phyloP scores from a whole-genome alignment of 805 yeast genomes.

The Torulaspora indica region DNA sequence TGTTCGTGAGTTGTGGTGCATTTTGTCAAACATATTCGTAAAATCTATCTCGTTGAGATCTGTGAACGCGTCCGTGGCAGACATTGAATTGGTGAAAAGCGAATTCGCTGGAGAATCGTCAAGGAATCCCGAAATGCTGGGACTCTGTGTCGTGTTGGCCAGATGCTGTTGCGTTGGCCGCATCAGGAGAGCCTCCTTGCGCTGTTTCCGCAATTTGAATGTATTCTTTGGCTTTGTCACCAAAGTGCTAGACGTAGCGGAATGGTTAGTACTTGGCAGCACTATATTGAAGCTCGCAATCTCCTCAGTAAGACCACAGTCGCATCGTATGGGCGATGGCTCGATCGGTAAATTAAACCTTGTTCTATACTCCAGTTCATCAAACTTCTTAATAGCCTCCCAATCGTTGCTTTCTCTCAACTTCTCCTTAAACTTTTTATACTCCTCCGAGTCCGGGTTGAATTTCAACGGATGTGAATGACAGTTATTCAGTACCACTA shows the following conservation, averaged over 20 bases:
- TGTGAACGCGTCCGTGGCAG: conserved; percentile 8
- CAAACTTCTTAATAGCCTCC: conserved; percentile 35
- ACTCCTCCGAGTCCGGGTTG: conserved; percentile 35
- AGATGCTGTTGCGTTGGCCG: conserved; percentile 20
- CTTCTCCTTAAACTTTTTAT: conserved; percentile 33
- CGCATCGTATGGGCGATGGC: conserved; percentile 34
- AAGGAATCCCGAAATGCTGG: conserved; percentile 10
- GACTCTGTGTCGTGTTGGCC: conserved; percentile 12
- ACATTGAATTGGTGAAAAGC: conserved; percentile 4
- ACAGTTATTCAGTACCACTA: conserved; percentile 54
- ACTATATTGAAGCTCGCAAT: conserved; percentile 35
- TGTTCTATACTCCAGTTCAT: conserved; percentile 36
- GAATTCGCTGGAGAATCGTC: conserved; percentile 6
- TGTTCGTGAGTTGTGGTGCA: conserved; percentile 15
- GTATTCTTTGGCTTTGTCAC: conserved; percentile 18
- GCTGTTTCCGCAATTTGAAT: conserved; percentile 11
- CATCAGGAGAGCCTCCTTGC: conserved; percentile 18
- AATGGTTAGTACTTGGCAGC: conserved; percentile 28
- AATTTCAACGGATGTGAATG: conserved; percentile 52
- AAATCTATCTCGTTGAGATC: conserved; percentile 36
- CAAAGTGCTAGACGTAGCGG: conserved; percentile 1
- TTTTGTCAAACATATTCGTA: conserved; percentile 32
- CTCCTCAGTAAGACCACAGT: conserved; percentile 38
- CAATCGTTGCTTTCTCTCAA: conserved; percentile 29
- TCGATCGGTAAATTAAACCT: conserved; percentile 33